A percentile compares a stretch with the other conserved stretches of the same genome.
phyloP scores from a whole-genome alignment of 805 yeast genomes.

The Ascoidea asiatica region DNA sequence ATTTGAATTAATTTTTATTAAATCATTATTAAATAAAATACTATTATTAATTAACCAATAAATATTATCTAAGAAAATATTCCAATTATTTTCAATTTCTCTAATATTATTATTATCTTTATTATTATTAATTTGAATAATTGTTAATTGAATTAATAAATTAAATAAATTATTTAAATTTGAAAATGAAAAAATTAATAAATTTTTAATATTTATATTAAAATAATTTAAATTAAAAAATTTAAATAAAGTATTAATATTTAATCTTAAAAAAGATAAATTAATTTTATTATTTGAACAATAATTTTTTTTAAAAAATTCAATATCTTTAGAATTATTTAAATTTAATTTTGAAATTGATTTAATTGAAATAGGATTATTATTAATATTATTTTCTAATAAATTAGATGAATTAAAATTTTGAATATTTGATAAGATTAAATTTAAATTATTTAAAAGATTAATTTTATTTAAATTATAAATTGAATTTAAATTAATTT shows the following conservation, averaged over 20 bases:
- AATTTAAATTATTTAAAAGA: not conserved
- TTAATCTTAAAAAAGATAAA: too few relatives aligned
- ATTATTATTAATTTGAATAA: not conserved
- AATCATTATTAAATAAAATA: slow-evolving; percentile 6
- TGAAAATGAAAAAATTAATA: not conserved
- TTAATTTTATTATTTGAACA: too few relatives aligned
- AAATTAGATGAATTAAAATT: not conserved
- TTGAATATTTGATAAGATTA: too few relatives aligned
- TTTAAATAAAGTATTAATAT: too few relatives aligned
- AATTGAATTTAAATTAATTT: not conserved
- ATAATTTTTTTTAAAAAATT: too few relatives aligned
- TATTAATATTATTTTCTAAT: too few relatives aligned
- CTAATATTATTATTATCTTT: not conserved
- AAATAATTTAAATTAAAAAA: too few relatives aligned
- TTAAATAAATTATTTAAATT: too few relatives aligned
- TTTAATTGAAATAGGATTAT: too few relatives aligned
- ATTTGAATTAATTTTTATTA: too few relatives aligned
- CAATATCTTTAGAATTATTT: not conserved
- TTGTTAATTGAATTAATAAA: not conserved
- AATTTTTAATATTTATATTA: too few relatives aligned
- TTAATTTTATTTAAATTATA: too few relatives aligned
- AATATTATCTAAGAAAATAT: slow-evolving; percentile 8
- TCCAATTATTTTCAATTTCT: slow-evolving; percentile 4
- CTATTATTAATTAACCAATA: slow-evolving; percentile 9
- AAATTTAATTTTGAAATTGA: not conserved